Percentiles rank a stretch among this genome's conserved stretches.
phyloP scores from a whole-genome alignment of 2,329 filamentous ascomycete genomes.

The Diplodia sapinea region DNA sequence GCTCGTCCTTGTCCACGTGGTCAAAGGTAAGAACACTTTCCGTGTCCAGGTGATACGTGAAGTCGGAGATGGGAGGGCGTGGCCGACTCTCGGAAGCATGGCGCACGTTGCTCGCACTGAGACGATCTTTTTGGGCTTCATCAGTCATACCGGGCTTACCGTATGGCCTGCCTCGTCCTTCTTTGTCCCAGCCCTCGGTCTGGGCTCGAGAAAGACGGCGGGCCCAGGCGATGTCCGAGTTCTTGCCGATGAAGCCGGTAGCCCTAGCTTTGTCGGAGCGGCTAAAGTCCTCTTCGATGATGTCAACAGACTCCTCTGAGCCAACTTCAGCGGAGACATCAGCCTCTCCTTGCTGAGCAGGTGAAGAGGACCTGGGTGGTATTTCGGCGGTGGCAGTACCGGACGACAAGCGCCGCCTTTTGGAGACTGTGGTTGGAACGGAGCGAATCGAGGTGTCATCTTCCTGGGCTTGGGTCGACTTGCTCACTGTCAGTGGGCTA shows the following conservation, averaged over 20 bases:
- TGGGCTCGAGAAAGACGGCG: constrained; percentile 38
- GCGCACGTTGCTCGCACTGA: neutral
- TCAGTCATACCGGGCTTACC: constrained; percentile 12
- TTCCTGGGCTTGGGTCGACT: constrained; percentile 5
- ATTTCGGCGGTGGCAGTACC: constrained; percentile 31
- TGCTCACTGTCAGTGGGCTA: neutral
- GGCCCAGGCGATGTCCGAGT: constrained; percentile 40
- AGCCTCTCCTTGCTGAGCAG: constrained; percentile 35
- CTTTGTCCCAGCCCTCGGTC: constrained; percentile 17
- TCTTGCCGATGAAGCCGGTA: constrained; percentile 38
- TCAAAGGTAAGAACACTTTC: constrained; percentile 40
- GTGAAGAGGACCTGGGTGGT: constrained; percentile 32
- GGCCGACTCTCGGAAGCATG: neutral
- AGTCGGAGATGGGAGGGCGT: constrained; percentile 1
- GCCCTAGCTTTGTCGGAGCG: constrained; percentile 37
- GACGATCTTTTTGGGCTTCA: neutral
- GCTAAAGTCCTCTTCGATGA: constrained; percentile 39
- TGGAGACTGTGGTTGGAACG: neutral
- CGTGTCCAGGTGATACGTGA: constrained; percentile 39
- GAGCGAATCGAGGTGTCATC: constrained; percentile 21
- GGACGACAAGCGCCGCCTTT: constrained; percentile 6
- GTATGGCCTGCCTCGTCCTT: neutral
- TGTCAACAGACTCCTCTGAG: constrained; percentile 38
- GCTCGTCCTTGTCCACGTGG: constrained; percentile 42
- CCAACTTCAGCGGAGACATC: constrained; percentile 38